A percentile compares a stretch with the other conserved stretches of the same genome.
phyloP scores from a whole-genome alignment of 345 rosid genomes.

The Citrus hindsii region DNA sequence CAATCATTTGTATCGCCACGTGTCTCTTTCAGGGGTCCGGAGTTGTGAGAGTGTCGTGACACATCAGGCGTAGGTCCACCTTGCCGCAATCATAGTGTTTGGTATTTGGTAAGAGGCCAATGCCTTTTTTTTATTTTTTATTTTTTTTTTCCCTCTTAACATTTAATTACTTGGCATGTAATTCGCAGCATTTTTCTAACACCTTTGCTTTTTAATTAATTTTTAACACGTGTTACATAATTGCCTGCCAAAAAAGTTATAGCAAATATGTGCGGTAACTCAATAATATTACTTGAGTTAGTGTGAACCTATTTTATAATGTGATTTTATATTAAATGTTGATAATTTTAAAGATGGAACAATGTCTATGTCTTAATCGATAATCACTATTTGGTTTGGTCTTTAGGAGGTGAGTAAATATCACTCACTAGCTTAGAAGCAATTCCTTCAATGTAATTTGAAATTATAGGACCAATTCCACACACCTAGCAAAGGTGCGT shows the following conservation, averaged over 20 bases:
- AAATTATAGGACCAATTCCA: no score
- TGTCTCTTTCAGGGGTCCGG: not conserved
- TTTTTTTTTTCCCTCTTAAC: no score
- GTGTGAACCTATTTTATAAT: no score
- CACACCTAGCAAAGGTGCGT: no score
- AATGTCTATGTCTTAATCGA: no score
- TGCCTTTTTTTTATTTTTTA: not conserved
- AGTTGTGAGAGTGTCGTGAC: not conserved
- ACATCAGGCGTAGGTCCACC: not conserved
- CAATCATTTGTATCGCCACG: constrained; percentile 10
- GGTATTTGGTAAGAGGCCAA: not conserved
- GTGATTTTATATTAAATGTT: no score
- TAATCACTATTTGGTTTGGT: no score
- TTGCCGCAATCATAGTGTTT: not conserved
- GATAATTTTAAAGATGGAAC: no score
- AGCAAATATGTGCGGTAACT: not conserved
- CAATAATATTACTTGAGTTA: not conserved
- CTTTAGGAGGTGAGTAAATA: no score
- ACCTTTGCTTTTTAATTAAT: not conserved
- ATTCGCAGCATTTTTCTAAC: not conserved
- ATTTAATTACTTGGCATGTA: not conserved
- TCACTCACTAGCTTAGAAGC: no score
- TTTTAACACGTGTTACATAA: not conserved
- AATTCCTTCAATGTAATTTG: no score
- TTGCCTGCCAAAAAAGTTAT: not conserved